These are phyloP conservation scores for Dothistroma septosporum DNA, from an alignment of 2,329 filamentous ascomycete genomes.

Conservation along the genomic window DNA sequence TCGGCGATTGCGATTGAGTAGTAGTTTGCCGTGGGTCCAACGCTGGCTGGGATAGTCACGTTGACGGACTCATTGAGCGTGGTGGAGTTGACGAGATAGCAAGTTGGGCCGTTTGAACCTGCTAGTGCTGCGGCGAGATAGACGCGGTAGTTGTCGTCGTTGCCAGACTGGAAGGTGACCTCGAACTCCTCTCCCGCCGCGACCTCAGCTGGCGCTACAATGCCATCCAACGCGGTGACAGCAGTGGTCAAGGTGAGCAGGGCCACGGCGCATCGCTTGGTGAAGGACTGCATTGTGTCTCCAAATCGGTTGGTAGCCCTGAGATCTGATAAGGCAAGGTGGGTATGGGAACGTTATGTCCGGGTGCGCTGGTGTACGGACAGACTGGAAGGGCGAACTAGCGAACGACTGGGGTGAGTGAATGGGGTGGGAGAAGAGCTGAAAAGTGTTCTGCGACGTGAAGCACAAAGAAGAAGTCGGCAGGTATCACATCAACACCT, in stretches of 20 bases:
- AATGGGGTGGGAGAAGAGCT: background rate
- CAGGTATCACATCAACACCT: constrained; percentile 1
- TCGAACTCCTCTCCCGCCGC: constrained; percentile 29
- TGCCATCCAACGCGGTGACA: constrained; percentile 24
- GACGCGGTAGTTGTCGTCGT: constrained; percentile 30
- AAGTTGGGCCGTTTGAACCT: constrained; percentile 33
- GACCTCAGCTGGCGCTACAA: constrained; percentile 27
- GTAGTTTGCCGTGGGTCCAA: constrained; percentile 32
- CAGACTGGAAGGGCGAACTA: background rate
- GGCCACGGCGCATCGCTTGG: constrained; percentile 5
- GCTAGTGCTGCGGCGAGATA: constrained; percentile 35
- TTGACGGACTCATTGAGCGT: constrained; percentile 26
- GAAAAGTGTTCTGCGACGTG: background rate
- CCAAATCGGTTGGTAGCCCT: background rate
- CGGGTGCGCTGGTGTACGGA: background rate
- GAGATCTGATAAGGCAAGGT: background rate
- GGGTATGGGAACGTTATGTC: background rate
- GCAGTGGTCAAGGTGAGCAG: constrained; percentile 12
- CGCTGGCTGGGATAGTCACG: constrained; percentile 32
- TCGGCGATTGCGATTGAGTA: constrained; percentile 32
- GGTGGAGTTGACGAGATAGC: constrained; percentile 35
- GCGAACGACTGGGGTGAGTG: constrained; percentile 3
- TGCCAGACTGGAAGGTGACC: constrained; percentile 31
- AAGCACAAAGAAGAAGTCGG: constrained; percentile 3
- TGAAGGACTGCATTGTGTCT: constrained; percentile 9